Evolutionary conservation across 2,329 filamentous ascomycete species (phyloP), one percentile per base, ranked within the genome.

Genomic region (Lasiodiplodia sp.): DNA sequence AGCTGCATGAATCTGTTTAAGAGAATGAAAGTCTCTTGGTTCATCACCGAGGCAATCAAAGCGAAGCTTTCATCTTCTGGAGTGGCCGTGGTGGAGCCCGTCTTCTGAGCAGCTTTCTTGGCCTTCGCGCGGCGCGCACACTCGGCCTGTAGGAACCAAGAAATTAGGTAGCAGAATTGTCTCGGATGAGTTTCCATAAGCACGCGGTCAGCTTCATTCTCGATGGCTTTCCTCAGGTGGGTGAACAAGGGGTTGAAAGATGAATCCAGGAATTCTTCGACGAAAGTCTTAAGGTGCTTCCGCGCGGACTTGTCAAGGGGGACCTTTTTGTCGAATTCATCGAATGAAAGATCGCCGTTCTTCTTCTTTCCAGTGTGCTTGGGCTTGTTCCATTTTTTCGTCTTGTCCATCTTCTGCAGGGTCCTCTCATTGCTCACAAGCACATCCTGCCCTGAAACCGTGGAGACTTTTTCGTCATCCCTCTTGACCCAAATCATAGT

Each of bases 401-500:
- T 91, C 70, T 88, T 90, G 75, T 99, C 96, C 88, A 99, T 94
- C 78, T 97, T 96, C 63, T 92, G 86, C 72, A 97, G 87, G 7
- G 92, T 91, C 49, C 87, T 87, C 10, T 91, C 86, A 7, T 89
- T 87, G 74, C 93, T 89, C 3, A 89, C 87, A 55, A 99, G 86
- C 4, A 92, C 92, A 73, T 94, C 91, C 77, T 98, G 95, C 1
- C 96, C 96, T 0, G 94, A 94, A 1, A 99, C 87, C 0, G 94
- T 94, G 0, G 92, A 91, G 74, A 96, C 88, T 75, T 94, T 94
- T 63, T 91, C 89, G 73, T 94, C 91, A 60, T 94, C 92, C 68
- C 94, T 86, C 81, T 97, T 93, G 47, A 99, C 89, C 94, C 95
- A 98, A 40, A 97, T 89, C 92, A 98, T 98, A 12, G 94, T 97